These are phyloP conservation scores for Teratosphaeria destructans DNA, from an alignment of 2,329 filamentous ascomycete genomes.

Conservation along the genomic window DNA sequence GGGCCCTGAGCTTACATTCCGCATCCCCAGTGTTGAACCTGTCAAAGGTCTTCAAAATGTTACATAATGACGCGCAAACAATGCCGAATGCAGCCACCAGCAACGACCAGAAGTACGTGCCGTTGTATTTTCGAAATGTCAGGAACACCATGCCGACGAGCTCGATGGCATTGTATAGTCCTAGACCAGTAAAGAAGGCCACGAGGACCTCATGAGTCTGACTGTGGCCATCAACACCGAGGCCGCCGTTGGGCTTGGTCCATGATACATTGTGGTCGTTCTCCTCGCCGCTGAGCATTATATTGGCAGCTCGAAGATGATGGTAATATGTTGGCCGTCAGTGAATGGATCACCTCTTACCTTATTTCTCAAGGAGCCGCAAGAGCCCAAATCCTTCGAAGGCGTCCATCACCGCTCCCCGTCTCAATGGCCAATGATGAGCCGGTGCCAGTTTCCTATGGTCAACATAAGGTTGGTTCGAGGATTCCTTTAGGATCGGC, in stretches of 20 bases:
- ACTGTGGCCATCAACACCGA: not conserved
- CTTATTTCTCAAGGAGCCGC: too few relatives aligned
- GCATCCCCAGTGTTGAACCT: slow-evolving; percentile 30
- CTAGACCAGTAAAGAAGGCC: not conserved
- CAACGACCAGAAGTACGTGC: slow-evolving; percentile 41
- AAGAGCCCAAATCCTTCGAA: not conserved
- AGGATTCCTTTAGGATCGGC: not conserved
- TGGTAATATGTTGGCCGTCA: not conserved
- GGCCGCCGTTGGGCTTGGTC: not conserved
- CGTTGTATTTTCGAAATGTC: slow-evolving; percentile 34
- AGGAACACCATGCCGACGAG: slow-evolving; percentile 34
- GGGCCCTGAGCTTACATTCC: slow-evolving; percentile 14
- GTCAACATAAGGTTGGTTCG: not conserved
- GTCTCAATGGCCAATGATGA: not conserved
- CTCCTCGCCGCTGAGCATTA: not conserved
- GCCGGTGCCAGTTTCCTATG: not conserved
- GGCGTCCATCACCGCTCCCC: not conserved
- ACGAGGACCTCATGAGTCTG: not conserved
- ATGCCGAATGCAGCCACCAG: slow-evolving; percentile 33
- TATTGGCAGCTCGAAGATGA: not conserved
- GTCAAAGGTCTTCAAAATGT: slow-evolving; percentile 34
- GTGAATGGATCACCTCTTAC: too few relatives aligned
- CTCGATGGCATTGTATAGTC: slow-evolving; percentile 30
- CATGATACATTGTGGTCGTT: not conserved
- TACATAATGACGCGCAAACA: slow-evolving; percentile 28